phyloP scores from a whole-genome alignment of 257 asterid genomes.

The Primulina eburnea region DNA sequence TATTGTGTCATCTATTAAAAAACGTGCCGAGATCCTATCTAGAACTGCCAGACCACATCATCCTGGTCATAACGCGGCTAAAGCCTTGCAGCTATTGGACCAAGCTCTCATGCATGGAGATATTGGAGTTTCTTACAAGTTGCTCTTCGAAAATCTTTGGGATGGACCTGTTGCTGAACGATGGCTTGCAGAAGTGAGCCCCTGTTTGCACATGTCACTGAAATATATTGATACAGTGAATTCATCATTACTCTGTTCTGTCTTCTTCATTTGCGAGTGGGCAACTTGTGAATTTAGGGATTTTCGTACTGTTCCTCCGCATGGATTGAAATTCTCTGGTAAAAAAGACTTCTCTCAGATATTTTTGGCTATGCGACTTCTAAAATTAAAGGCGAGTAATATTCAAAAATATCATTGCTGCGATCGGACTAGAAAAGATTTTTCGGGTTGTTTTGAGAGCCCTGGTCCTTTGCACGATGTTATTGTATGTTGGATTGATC shows the following conservation, averaged over 20 bases:
- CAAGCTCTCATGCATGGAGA: slow-evolving; percentile 80
- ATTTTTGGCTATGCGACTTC: slow-evolving; percentile 72
- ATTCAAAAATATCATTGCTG: slow-evolving; percentile 39
- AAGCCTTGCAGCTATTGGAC: slow-evolving; percentile 74
- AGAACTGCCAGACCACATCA: slow-evolving; percentile 66
- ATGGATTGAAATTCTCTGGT: slow-evolving; percentile 79
- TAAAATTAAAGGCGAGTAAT: slow-evolving; percentile 70
- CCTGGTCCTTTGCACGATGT: slow-evolving; percentile 87
- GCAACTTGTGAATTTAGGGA: slow-evolving; percentile 93
- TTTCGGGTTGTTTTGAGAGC: slow-evolving; percentile 58
- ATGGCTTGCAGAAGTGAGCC: slow-evolving; percentile 83
- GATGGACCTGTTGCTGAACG: slow-evolving; percentile 69
- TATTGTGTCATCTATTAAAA: slow-evolving; percentile 79
- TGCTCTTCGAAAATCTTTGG: slow-evolving; percentile 69
- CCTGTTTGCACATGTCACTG: slow-evolving; percentile 69
- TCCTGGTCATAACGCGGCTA: slow-evolving; percentile 70
- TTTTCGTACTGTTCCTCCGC: slow-evolving; percentile 63
- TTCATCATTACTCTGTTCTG: slow-evolving; percentile 63
- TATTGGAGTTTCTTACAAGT: slow-evolving; percentile 52
- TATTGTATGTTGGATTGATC: slow-evolving; percentile 96
- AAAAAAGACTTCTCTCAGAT: slow-evolving; percentile 78
- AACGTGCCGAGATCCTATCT: slow-evolving; percentile 72
- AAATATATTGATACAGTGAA: slow-evolving; percentile 61
- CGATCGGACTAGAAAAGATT: slow-evolving; percentile 37
- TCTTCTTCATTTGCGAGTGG: slow-evolving; percentile 95